Conservation (phyloP, 129 eudicot genomes). For the Centella asiatica region DNA sequence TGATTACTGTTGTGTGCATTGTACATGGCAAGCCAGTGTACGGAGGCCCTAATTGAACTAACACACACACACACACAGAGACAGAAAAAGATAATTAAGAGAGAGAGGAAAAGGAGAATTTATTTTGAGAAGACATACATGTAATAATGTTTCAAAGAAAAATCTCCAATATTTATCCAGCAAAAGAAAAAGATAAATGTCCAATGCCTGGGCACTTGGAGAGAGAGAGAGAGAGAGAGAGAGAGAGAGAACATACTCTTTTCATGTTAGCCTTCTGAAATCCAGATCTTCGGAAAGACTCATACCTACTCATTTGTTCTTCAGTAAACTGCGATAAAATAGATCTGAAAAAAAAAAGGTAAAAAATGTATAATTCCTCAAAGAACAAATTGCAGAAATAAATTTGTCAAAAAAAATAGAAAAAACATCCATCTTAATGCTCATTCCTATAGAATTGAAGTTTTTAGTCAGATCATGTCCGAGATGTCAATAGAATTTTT, state of each 20-base stretch:
- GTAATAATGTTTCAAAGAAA: no score
- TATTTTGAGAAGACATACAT: no score
- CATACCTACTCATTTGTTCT: slow-evolving; percentile 93
- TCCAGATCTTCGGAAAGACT: slow-evolving; percentile 88
- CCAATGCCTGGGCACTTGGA: neutral
- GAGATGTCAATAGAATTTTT: no score
- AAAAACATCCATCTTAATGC: neutral
- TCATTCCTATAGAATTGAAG: no score
- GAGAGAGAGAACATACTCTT: slow-evolving; percentile 38
- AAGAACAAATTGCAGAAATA: neutral
- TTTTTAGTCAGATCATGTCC: no score
- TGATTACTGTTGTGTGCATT: no score
- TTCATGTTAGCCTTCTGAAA: slow-evolving; percentile 95
- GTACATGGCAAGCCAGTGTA: neutral
- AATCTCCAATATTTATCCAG: no score
- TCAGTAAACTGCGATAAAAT: slow-evolving; percentile 75
- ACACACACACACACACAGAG: neutral
- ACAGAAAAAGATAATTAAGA: no score
- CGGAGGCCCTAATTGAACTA: neutral
- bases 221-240: neutral
- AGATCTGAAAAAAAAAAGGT: slow-evolving; percentile 45
- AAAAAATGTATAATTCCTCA: neutral
- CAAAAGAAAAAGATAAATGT: neutral
- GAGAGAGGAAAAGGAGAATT: no score
- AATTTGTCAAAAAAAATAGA: neutral